phyloP scores from a whole-genome alignment of 345 rosid genomes.

The Eutrema heterophyllum region DNA sequence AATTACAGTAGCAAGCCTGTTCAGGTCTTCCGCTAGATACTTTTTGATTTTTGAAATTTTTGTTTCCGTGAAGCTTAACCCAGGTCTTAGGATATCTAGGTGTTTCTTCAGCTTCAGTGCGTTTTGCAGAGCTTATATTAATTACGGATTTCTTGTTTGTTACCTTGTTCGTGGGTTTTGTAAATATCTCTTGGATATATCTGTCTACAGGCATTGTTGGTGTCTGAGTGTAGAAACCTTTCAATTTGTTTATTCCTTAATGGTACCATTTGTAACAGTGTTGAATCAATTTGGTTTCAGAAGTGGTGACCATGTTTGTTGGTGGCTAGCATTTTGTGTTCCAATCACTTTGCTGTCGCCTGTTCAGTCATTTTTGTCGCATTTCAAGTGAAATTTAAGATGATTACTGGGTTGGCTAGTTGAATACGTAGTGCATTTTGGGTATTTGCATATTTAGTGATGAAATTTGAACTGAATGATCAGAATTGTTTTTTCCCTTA shows the following conservation, averaged over 20 bases:
- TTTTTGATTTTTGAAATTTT: background rate
- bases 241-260: no score
- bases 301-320: background rate
- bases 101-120: background rate
- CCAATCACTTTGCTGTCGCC: background rate
- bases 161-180: no score
- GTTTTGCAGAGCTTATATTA: background rate
- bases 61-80: background rate
- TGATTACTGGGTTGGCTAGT: background rate
- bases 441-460: background rate
- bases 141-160: no score
- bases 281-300: background rate
- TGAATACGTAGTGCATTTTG: background rate
- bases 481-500: background rate
- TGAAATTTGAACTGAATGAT: background rate
- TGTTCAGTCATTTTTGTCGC: background rate
- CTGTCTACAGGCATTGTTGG: conserved; percentile 5
- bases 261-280: no score
- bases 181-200: background rate
- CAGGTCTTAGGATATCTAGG: background rate
- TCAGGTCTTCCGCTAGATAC: conserved; percentile 17
- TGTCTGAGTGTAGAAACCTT: background rate
- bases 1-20: conserved; percentile 28
- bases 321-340: background rate
- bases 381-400: background rate